phyloP scores from a whole-genome alignment of 1,284 basidiomycete genomes.

The Cystobasidium pallidum region DNA sequence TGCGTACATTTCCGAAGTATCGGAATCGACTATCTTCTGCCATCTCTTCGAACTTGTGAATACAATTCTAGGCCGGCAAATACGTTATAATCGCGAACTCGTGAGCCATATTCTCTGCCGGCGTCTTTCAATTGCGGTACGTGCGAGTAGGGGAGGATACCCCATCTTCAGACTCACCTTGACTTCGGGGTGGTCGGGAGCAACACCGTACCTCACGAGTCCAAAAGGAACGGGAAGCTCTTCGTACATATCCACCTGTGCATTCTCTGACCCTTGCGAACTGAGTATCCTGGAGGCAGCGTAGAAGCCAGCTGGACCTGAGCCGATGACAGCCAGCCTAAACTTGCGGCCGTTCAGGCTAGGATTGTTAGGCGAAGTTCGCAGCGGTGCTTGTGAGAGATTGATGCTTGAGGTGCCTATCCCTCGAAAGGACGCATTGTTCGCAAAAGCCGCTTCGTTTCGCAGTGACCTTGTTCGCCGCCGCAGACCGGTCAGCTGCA shows the following conservation, averaged over 20 bases:
- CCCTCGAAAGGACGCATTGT: not conserved
- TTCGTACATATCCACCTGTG: conserved; percentile 87
- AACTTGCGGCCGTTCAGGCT: conserved; percentile 48
- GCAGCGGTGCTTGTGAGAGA: not conserved
- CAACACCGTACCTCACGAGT: conserved; percentile 92
- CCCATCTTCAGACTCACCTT: conserved; percentile 65
- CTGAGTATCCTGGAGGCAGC: conserved; percentile 80
- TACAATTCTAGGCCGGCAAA: conserved; percentile 74
- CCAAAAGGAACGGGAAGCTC: conserved; percentile 92
- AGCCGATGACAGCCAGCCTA: conserved; percentile 81
- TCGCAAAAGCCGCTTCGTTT: not conserved
- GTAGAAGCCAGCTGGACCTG: conserved; percentile 94
- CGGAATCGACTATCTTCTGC: conserved; percentile 74
- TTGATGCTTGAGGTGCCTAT: not conserved
- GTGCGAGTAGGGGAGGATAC: no score
- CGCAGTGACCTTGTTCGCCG: not conserved
- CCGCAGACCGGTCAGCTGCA: not conserved
- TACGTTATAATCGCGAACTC: not conserved
- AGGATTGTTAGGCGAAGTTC: not conserved
- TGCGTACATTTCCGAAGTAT: conserved; percentile 90
- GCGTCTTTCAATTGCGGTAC: no score
- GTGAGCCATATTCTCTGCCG: no score
- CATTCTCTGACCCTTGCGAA: conserved; percentile 58
- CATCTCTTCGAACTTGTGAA: conserved; percentile 85
- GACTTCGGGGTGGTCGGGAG: conserved; percentile 98